A percentile compares a stretch with the other conserved stretches of the same genome.
Conservation (phyloP, 1,139 yeast genomes). For the Magnusiomyces tetraspermus region DNA sequence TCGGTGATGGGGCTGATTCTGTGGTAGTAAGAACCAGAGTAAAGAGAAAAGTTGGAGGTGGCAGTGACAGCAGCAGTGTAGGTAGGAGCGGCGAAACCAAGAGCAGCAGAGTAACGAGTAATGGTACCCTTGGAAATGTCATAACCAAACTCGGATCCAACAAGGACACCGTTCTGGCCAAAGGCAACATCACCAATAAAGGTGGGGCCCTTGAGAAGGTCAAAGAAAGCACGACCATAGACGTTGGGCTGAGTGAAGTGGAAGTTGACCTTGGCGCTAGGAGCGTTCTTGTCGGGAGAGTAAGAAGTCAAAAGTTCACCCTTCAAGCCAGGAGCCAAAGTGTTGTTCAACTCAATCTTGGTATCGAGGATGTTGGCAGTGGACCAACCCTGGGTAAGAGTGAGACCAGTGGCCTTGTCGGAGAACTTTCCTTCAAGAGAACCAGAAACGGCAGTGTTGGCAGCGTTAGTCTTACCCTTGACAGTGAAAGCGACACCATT, state of each 20-base stretch:
- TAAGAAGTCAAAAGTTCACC: conserved; percentile 84
- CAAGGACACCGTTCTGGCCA: conserved; percentile 93
- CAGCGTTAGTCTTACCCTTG: conserved; percentile 77
- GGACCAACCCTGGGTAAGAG: conserved; percentile 97
- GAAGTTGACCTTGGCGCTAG: conserved; percentile 85
- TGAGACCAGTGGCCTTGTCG: conserved; percentile 88
- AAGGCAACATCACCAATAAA: conserved; percentile 92
- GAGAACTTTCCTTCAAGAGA: conserved; percentile 85
- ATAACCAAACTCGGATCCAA: conserved; percentile 96
- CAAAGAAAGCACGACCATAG: conserved; percentile 91
- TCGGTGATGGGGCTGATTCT: conserved; percentile 82
- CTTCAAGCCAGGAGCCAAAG: conserved; percentile 91
- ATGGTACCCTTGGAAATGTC: conserved; percentile 89
- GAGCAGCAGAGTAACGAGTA: conserved; percentile 88
- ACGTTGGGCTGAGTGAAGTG: conserved; percentile 89
- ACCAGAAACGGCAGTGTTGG: conserved; percentile 78
- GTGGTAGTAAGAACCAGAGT: conserved; percentile 97
- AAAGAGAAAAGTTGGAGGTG: conserved; percentile 79
- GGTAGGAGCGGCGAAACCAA: conserved; percentile 84
- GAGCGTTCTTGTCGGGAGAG: conserved; percentile 62
- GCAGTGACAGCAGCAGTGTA: conserved; percentile 87
- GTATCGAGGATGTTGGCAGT: conserved; percentile 87
- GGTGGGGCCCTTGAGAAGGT: conserved; percentile 89
- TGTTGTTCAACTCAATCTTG: conserved; percentile 86
- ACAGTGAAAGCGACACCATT: conserved; percentile 93